Evolutionary conservation across 2,329 filamentous ascomycete genomes (phyloP).

Genomic region (Fusarium sp.): DNA sequence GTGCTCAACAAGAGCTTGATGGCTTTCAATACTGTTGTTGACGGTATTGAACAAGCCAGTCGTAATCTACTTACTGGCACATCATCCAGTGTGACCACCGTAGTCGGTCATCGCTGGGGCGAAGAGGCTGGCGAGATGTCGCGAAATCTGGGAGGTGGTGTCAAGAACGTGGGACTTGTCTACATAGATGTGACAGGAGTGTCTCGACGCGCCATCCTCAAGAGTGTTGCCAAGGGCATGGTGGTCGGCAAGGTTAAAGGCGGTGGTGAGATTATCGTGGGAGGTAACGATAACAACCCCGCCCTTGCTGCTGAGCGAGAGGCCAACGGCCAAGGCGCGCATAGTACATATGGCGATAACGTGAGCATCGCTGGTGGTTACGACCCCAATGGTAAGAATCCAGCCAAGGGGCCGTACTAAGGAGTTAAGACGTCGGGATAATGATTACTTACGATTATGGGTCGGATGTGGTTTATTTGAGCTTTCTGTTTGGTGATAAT

Average conservation of each 20-base stretch:
- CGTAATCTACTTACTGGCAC: conserved; percentile 82
- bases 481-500: conserved; percentile 5
- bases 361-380: conserved; percentile 50
- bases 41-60: conserved; percentile 91
- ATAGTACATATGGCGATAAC: conserved; percentile 50
- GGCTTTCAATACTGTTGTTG: conserved; percentile 93
- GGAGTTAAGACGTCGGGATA: conserved; percentile 4
- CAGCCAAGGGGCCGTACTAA: conserved; percentile 45
- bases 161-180: conserved; percentile 96
- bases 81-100: conserved; percentile 83
- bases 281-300: conserved; percentile 67
- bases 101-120: conserved; percentile 93
- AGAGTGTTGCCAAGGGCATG: conserved; percentile 97
- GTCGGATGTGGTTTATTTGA: conserved; percentile 25
- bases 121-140: conserved; percentile 86
- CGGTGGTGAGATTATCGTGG: conserved; percentile 81
- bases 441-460: conserved; percentile 13
- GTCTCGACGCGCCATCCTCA: conserved; percentile 88
- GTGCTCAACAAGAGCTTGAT: conserved; percentile 96
- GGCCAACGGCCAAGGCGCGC: conserved; percentile 41
- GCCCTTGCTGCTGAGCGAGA: conserved; percentile 44
- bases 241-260: conserved; percentile 84
- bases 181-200: conserved; percentile 98
- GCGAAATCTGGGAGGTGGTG: conserved; percentile 82
- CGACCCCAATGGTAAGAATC: conserved; percentile 54